phyloP scores from a whole-genome alignment of 1,284 basidiomycete genomes.

The Sporisorium scitamineum region DNA sequence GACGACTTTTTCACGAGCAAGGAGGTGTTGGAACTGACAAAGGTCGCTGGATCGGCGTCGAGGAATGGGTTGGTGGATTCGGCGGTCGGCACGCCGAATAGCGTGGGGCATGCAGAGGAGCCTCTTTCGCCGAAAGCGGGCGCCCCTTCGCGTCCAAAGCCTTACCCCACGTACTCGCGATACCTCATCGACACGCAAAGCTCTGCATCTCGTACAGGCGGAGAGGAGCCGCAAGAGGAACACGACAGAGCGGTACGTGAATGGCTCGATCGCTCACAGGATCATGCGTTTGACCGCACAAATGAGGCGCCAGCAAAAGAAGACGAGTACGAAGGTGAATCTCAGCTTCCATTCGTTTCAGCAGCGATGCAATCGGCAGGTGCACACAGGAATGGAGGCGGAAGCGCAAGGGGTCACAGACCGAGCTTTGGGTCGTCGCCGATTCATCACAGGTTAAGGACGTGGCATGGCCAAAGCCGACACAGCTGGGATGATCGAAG shows the following conservation, averaged over 20 bases:
- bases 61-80: constrained; percentile 20
- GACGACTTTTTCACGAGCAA: constrained; percentile 49
- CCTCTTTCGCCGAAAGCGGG: constrained; percentile 11
- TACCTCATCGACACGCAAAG: constrained; percentile 27
- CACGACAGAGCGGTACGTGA: constrained; percentile 20
- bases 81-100: constrained; percentile 40
- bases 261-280: constrained; percentile 34
- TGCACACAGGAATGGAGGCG: not conserved
- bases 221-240: constrained; percentile 8
- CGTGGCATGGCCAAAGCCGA: constrained; percentile 25
- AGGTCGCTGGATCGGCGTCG: constrained; percentile 23
- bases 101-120: constrained; percentile 22
- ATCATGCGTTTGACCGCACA: not conserved
- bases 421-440: constrained; percentile 31
- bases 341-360: constrained; percentile 28
- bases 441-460: constrained; percentile 27
- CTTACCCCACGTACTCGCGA: constrained; percentile 41
- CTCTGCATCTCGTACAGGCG: constrained; percentile 5
- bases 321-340: constrained; percentile 8
- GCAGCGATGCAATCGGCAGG: constrained; percentile 17
- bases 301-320: not conserved
- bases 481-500: constrained; percentile 61
- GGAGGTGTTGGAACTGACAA: constrained; percentile 25
- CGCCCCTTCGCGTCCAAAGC: constrained; percentile 24
- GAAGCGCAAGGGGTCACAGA: constrained; percentile 9